These are phyloP conservation scores for Penicillium sp. DNA, from an alignment of 2,329 filamentous ascomycete species.

Conservation along the genomic window DNA sequence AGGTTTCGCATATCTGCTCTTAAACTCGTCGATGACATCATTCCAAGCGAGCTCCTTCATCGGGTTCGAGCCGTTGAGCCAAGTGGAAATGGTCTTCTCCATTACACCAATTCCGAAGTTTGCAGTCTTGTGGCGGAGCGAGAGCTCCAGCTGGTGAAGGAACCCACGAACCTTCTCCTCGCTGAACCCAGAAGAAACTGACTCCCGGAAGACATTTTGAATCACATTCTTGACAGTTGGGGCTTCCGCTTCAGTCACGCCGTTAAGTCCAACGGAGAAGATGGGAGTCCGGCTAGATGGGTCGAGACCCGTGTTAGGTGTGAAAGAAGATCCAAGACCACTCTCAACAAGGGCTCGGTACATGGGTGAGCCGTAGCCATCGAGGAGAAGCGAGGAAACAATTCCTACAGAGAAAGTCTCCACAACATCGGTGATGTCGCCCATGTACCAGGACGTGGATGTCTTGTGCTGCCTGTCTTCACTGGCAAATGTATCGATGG, in stretches of 20 bases:
- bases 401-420: conserved; percentile 86
- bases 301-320: conserved; percentile 91
- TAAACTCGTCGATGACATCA: conserved; percentile 78
- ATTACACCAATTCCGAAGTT: conserved; percentile 90
- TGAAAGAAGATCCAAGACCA: conserved; percentile 88
- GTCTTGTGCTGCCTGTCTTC: conserved; percentile 89
- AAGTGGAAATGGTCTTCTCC: conserved; percentile 82
- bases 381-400: conserved; percentile 78
- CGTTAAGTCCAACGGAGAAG: conserved; percentile 86
- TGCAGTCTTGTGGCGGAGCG: conserved; percentile 92
- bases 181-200: conserved; percentile 75
- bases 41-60: conserved; percentile 92
- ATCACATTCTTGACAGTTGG: conserved; percentile 72
- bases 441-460: conserved; percentile 87
- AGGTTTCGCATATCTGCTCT: conserved; percentile 68
- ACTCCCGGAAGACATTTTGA: conserved; percentile 67
- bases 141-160: conserved; percentile 89
- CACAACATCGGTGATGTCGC: conserved; percentile 74
- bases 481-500: conserved; percentile 81
- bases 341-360: conserved; percentile 87
- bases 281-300: conserved; percentile 71
- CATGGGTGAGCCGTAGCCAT: conserved; percentile 91
- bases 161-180: conserved; percentile 88
- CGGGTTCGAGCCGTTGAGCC: conserved; percentile 94
- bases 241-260: conserved; percentile 79